These are phyloP conservation scores for Ganoderma resinaceum DNA, from an alignment of 1,284 basidiomycete genomes.

Conservation along the genomic window DNA sequence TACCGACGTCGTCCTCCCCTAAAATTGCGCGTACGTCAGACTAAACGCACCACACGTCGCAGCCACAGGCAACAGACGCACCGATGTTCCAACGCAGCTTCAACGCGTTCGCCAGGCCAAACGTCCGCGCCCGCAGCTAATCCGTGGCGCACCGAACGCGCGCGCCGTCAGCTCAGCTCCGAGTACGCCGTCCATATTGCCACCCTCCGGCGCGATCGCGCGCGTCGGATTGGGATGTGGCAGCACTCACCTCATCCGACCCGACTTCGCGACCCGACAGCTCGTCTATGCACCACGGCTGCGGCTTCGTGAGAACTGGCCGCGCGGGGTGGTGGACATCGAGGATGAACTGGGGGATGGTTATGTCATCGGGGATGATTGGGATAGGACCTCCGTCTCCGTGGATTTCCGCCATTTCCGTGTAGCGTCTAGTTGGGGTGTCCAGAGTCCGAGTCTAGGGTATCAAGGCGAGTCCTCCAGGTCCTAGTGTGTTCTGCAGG, in stretches of 20 bases:
- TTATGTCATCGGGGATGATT: constrained; percentile 69
- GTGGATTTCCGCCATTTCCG: constrained; percentile 50
- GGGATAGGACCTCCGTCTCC: constrained; percentile 49
- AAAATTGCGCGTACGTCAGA: background rate
- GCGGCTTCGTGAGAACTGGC: constrained; percentile 43
- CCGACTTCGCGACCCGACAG: constrained; percentile 54
- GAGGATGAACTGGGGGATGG: constrained; percentile 76
- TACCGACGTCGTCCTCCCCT: constrained; percentile 36
- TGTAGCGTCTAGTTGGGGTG: background rate
- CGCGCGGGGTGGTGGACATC: constrained; percentile 56
- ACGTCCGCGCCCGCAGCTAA: constrained; percentile 33
- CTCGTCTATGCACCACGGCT: constrained; percentile 69
- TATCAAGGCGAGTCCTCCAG: background rate
- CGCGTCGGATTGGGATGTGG: background rate
- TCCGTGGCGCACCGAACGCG: background rate
- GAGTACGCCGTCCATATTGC: constrained; percentile 2
- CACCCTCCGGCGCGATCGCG: background rate
- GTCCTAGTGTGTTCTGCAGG: background rate
- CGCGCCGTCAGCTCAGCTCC: constrained; percentile 4
- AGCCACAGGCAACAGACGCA: constrained; percentile 14
- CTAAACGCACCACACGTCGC: background rate
- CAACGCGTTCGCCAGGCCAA: constrained; percentile 34
- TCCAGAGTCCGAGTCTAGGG: background rate
- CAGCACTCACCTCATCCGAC: constrained; percentile 56
- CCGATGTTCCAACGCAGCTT: constrained; percentile 33